Evolutionary conservation across 768 basidiomycete species (phyloP).

Genomic region (Phaeotremella skinneri): DNA sequence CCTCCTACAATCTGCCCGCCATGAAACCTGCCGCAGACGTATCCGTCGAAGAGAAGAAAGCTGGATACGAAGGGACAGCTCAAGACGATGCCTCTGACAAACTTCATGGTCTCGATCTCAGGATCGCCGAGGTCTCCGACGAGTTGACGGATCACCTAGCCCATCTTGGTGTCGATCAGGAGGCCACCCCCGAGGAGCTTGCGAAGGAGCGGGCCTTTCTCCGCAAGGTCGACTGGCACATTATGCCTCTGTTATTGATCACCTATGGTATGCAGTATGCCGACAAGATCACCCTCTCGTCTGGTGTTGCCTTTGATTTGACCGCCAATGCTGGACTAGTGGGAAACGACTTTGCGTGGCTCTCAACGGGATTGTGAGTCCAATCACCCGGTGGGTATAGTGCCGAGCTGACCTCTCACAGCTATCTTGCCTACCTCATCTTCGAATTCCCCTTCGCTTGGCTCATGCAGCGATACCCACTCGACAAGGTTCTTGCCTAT

Average conservation of each 20-base stretch:
- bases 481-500: slow-evolving; percentile 21
- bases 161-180: slow-evolving; percentile 15
- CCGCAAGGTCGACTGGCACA: slow-evolving; percentile 27
- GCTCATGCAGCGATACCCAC: slow-evolving; percentile 22
- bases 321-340: slow-evolving; percentile 11
- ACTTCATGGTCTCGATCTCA: neutral
- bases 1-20: no score
- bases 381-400: neutral
- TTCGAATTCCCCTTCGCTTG: slow-evolving; percentile 24
- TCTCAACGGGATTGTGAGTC: slow-evolving; percentile 23
- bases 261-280: slow-evolving; percentile 23
- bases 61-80: neutral
- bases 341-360: slow-evolving; percentile 24
- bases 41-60: neutral
- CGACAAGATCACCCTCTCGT: slow-evolving; percentile 27
- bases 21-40: neutral
- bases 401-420: neutral
- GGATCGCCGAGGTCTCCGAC: slow-evolving; percentile 15
- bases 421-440: slow-evolving; percentile 23
- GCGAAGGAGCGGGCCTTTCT: slow-evolving; percentile 9
- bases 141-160: slow-evolving; percentile 13
- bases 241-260: slow-evolving; percentile 25
- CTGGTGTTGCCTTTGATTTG: slow-evolving; percentile 23
- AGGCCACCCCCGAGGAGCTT: slow-evolving; percentile 12
- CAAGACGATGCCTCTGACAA: neutral